Percentiles rank a stretch among this genome's conserved stretches.
Conservation (phyloP, 2,329 filamentous ascomycete genomes). For the Fusarium proliferatum region DNA sequence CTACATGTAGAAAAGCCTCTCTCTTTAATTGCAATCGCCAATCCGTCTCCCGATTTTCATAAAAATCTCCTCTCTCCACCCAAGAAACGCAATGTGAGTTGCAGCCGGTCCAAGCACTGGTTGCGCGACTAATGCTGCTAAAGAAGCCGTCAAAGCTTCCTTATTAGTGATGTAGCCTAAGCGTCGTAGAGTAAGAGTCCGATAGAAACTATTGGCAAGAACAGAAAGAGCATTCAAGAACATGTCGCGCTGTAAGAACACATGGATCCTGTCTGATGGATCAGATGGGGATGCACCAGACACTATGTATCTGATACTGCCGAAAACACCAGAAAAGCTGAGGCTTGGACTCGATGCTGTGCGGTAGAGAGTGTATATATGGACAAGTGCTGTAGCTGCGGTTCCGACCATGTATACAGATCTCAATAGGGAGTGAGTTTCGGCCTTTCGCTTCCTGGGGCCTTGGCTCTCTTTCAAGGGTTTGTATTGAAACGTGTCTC, state of each 20-base stretch:
- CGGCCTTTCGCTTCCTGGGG: accelerated
- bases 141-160: not conserved
- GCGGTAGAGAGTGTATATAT: not conserved
- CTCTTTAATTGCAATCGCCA: accelerated
- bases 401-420: not conserved
- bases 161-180: not conserved
- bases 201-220: not conserved
- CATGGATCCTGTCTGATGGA: not conserved
- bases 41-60: not conserved
- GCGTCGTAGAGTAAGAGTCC: not conserved
- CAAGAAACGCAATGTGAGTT: slow-evolving; percentile 6
- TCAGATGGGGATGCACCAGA: not conserved
- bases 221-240: not conserved
- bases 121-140: not conserved
- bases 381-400: not conserved
- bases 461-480: accelerated
- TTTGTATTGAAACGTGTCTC: accelerated
- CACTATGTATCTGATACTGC: not conserved
- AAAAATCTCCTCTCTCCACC: slow-evolving; percentile 8
- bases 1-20: too few relatives aligned
- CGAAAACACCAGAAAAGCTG: not conserved
- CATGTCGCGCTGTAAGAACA: slow-evolving; percentile 9
- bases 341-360: not conserved
- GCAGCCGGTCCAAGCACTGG: slow-evolving; percentile 9
- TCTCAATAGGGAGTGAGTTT: not conserved